Evolutionary conservation across 805 yeast species (phyloP), one percentile per base, ranked within the genome.

Genomic region (Jamesozyma piceae): DNA sequence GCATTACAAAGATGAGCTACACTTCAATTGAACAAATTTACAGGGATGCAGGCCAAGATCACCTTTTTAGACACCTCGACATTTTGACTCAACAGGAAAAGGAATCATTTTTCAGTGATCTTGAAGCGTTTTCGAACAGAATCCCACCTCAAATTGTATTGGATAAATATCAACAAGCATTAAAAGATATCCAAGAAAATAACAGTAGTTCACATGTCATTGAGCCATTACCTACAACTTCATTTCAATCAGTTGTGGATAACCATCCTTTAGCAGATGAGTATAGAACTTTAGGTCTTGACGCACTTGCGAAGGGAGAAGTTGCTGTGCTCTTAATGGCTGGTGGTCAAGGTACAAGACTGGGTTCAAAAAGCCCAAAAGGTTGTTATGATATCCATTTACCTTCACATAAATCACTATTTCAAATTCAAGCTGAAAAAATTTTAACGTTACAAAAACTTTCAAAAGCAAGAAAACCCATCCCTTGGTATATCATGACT

Each of bases 321-420:
- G 97, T 90, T 20, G 98, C 87, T 28, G 90, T 92, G 4, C 71
- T 92, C 35, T 69, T 92, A 41, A 82, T 92, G 84, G 97, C 99
- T 11, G 99, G 99, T 43, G 99, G 99, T 39, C 98, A 92, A 64
- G 99, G 99, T 27, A 84, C 97, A 6, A 73, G 99, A 48, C 70
- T 92, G 42, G 98, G 98, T 1, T 87, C 95, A 1, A 67, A 78
- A 3, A 77, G 69, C 21, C 99, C 99, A 30, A 92, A 92, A 64
- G 99, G 99, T 1, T 90, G 97, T 64, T 92, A 77, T 59, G 77
- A 90, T 60, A 80, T 92, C 47, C 82, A 82, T 0, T 73, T 92
- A 39, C 95, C 96, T 1, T 84, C 95, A 2, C 71, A 73, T 28
- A 86, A 86, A 60, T 77, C 95, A 1, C 67, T 92, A 44, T 92